Evolutionary conservation across 2,329 filamentous ascomycete species (phyloP), one percentile per base, ranked within the genome.

Genomic region (Talaromyces funiculosus): DNA sequence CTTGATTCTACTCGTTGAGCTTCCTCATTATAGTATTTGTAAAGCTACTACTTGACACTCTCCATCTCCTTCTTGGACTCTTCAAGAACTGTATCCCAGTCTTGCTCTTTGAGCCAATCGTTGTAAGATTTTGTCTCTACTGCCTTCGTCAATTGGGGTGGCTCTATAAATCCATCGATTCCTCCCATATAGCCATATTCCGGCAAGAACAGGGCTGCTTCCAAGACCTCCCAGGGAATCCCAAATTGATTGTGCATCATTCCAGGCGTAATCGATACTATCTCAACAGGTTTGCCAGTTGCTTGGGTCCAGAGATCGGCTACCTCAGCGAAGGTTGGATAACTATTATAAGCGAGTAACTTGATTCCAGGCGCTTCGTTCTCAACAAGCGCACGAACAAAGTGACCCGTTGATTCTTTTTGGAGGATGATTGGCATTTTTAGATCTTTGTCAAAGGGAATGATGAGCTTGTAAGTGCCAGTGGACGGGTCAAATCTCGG

Each of bases 171-270:
- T 1, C 53, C 26, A 40, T 59, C 33, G 9, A 59, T 24, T 6
- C 43, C 43, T n/a, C 31, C 69, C 2, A 67, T 74, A 53, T 78
- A 82, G 2, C 73, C 74, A 61, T 70, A 78, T 59, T 81, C 77
- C 0, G 63, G 53, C 67, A 47, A 77, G 59, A 35, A 73, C 76
- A 63, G 67, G 6, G 70, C 64, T 0, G 68, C 73, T 20, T 78
- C 69, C 7, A 80, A 63, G 1, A 78, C 63, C 59, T 81, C 68
- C 56, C 64, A 53, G 2, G 71, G 69, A 12, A 72, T 55, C 0
- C 62, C 63, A 7, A 62, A 61, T 14, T 61, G 51, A 12, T 61
- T 57, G 54, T 72, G 67, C 71, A 80, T 76, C 1, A 68, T 65
- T 16, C 76, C 66, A 3, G 67, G 58, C 0, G 62, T 65, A 53